These are phyloP conservation scores for Tremellales sp. DNA, from an alignment of 1,284 basidiomycete species.

Conservation along the genomic window DNA sequence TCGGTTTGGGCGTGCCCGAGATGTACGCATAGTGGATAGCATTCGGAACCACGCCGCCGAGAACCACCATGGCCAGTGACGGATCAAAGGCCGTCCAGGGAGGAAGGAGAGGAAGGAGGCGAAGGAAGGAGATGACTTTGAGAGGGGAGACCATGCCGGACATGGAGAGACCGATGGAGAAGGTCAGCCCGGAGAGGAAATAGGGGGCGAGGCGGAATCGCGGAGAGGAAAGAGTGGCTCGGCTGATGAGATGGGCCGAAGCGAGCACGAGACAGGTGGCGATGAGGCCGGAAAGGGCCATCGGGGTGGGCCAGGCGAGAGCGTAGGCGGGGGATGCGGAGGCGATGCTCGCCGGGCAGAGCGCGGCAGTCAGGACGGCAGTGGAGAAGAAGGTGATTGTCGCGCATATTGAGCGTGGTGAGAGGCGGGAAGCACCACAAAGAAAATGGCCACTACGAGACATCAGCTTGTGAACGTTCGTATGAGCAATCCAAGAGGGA, in stretches of 20 bases:
- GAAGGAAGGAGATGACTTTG: slow-evolving; percentile 59
- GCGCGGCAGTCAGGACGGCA: slow-evolving; percentile 51
- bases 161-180: slow-evolving; percentile 58
- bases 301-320: slow-evolving; percentile 3
- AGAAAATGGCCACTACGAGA: slow-evolving; percentile 60
- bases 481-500: slow-evolving; percentile 5
- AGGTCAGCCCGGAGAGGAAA: slow-evolving; percentile 54
- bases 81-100: slow-evolving; percentile 47
- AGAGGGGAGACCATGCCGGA: slow-evolving; percentile 57
- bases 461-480: slow-evolving; percentile 27
- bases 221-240: slow-evolving; percentile 49
- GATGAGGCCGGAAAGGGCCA: slow-evolving; percentile 29
- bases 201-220: slow-evolving; percentile 29
- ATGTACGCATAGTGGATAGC: slow-evolving; percentile 38
- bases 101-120: slow-evolving; percentile 51
- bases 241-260: slow-evolving; percentile 35
- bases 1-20: slow-evolving; percentile 6
- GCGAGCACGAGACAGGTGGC: slow-evolving; percentile 54
- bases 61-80: slow-evolving; percentile 49
- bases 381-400: slow-evolving; percentile 58
- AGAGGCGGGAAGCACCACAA: slow-evolving; percentile 61
- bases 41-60: slow-evolving; percentile 51
- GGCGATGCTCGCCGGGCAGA: slow-evolving; percentile 38
- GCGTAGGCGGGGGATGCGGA: slow-evolving; percentile 11
- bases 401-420: slow-evolving; percentile 54